Evolutionary conservation across 192 early-diverging fungal genomes (phyloP).

Genomic region (Mortierella antarctica): DNA sequence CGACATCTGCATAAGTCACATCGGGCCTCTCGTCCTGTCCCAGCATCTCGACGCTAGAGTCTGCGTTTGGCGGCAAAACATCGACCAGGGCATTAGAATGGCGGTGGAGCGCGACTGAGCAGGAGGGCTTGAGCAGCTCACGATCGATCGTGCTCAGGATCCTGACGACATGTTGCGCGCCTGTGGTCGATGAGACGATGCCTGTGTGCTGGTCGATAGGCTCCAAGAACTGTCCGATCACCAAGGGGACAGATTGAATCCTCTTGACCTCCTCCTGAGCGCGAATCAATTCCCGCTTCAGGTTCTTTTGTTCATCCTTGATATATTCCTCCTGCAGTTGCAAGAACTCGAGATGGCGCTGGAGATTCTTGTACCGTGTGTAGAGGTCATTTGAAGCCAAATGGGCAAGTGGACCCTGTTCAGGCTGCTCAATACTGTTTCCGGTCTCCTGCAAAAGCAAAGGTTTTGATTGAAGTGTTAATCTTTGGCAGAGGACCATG

Average conservation of each 20-base stretch:
- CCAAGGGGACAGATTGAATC: slow-evolving; percentile 96
- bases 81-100: slow-evolving; percentile 98
- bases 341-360: slow-evolving; percentile 94
- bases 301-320: slow-evolving; percentile 98
- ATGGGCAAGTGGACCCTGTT: slow-evolving; percentile 65
- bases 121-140: slow-evolving; percentile 94
- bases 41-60: slow-evolving; percentile 91
- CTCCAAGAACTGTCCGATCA: slow-evolving; percentile 99
- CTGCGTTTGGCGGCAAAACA: slow-evolving; percentile 95
- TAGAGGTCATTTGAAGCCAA: slow-evolving; percentile 89
- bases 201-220: slow-evolving; percentile 97
- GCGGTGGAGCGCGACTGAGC: slow-evolving; percentile 94
- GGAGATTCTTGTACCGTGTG: slow-evolving; percentile 93
- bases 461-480: not conserved
- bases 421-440: slow-evolving; percentile 11
- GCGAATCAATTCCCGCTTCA: slow-evolving; percentile 93
- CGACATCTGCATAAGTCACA: slow-evolving; percentile 83
- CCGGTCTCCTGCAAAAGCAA: slow-evolving; percentile 13
- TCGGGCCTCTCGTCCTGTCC: slow-evolving; percentile 84
- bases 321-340: slow-evolving; percentile 99
- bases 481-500: not conserved
- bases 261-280: slow-evolving; percentile 99
- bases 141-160: slow-evolving; percentile 98
- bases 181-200: slow-evolving; percentile 94
- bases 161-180: slow-evolving; percentile 90